Evolutionary conservation across 2,329 filamentous ascomycete genomes (phyloP), one percentile per base, ranked within the genome.

Genomic region (Dothistroma septosporum): DNA sequence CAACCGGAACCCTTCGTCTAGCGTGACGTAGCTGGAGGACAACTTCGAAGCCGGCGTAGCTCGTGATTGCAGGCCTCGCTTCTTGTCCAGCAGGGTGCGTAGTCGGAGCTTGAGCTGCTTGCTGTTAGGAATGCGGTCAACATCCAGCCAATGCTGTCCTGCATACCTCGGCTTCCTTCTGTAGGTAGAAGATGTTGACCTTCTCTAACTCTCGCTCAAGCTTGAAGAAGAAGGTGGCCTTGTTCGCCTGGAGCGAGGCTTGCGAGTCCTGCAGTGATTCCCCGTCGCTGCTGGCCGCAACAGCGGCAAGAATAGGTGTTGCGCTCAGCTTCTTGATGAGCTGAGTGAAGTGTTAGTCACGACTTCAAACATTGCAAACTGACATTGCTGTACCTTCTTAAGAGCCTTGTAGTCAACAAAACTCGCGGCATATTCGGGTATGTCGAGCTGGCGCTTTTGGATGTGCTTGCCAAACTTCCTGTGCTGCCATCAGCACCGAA

Each of bases 391-490:
- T 74, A 96, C 94, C 91, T 97, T 97, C 79, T 99, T 99, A 70
- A 99, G 83, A 62, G 92, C 92, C 80, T 99, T 99, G 82, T 99
- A 99, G 79, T 99, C 97, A 70, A 97, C 92, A 75, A 99, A 99
- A 78, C 92, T 97, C 66, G 93, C 92, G 64, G 94, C 93, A 88
- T 99, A 99, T 84, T 99, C 94, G 62, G 94, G 94, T 62, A 99
- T 92, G 77, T 99, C 94, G 73, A 99, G 90, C 84, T 99, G 94
- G 76, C 92, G 89, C 82, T 96, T 96, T 82, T 97, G 94, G 69
- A 99, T 96, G 76, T 97, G 91, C 83, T 99, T 99, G 77, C 94
- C 94, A 82, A 99, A 99, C 85, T 99, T 99, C 94, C 93, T 99
- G 64, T 31, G 35, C 53, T 24, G 28, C 48, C 44, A 61, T 63